Conservation (phyloP, 306 rosid genomes). For the Casuarina cunninghamiana region DNA sequence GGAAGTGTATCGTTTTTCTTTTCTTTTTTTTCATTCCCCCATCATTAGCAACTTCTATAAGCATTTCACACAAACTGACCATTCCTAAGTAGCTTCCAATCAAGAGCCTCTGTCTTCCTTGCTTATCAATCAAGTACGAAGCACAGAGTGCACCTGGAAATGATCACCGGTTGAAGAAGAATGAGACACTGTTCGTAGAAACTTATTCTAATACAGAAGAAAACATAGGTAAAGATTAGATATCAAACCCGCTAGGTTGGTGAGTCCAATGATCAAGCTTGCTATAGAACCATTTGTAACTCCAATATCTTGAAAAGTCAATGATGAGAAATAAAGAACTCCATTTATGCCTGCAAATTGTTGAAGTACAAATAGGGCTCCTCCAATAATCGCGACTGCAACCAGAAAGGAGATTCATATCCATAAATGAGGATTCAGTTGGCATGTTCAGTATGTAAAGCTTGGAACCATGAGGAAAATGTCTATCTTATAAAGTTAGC, state of each 20-base stretch:
- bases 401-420: conserved; percentile 30
- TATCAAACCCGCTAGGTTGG: conserved; percentile 76
- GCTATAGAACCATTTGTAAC: conserved; percentile 66
- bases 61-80: conserved; percentile 50
- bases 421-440: conserved; percentile 20
- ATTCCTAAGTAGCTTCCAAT: conserved; percentile 89
- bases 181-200: conserved; percentile 31
- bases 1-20: too few relatives aligned
- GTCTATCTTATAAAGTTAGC: conserved; percentile 13
- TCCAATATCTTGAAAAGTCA: conserved; percentile 86
- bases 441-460: neutral
- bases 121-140: conserved; percentile 71
- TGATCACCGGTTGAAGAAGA: conserved; percentile 27
- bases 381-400: conserved; percentile 86
- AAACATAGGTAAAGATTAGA: conserved; percentile 13
- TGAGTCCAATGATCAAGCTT: conserved; percentile 77
- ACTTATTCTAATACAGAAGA: conserved; percentile 10
- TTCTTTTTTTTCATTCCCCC: neutral
- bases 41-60: neutral
- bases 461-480: conserved; percentile 16
- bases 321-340: conserved; percentile 85
- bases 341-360: conserved; percentile 92
- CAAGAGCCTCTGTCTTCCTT: conserved; percentile 81
- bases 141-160: conserved; percentile 75
- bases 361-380: conserved; percentile 79